phyloP scores from a whole-genome alignment of 108 stramenopile species.

The Skeletonema potamos region DNA sequence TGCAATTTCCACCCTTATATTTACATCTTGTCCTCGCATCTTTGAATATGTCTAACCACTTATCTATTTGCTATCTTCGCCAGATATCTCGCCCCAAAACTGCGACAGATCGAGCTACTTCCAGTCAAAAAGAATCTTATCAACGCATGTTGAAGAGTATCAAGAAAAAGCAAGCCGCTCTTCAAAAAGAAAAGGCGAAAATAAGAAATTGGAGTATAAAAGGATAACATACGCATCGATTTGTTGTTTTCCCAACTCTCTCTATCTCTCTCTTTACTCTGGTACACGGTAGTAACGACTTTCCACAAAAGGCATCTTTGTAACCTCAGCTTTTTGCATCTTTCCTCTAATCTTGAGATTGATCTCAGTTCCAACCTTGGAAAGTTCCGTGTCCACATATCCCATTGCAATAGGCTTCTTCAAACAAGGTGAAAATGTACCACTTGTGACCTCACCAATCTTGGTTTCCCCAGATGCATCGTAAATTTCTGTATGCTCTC shows the following conservation, averaged over 20 bases:
- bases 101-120: slow-evolving; percentile 14
- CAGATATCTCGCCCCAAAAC: slow-evolving; percentile 11
- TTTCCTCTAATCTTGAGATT: slow-evolving; percentile 90
- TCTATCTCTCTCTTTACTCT: slow-evolving; percentile 52
- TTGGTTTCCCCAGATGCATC: slow-evolving; percentile 77
- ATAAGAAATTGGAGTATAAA: slow-evolving; percentile 34
- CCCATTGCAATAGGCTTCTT: slow-evolving; percentile 99
- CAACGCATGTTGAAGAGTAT: background rate
- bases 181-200: slow-evolving; percentile 8
- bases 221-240: background rate
- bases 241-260: background rate
- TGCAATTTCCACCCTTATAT: background rate
- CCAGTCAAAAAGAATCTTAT: slow-evolving; percentile 15
- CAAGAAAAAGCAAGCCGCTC: slow-evolving; percentile 8
- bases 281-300: slow-evolving; percentile 92
- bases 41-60: background rate
- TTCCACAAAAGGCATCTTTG: slow-evolving; percentile 98
- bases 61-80: background rate
- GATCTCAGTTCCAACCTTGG: slow-evolving; percentile 88
- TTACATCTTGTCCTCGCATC: background rate
- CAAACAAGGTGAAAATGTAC: slow-evolving; percentile 92
- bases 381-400: slow-evolving; percentile 90
- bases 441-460: slow-evolving; percentile 95
- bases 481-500: slow-evolving; percentile 92
- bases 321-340: slow-evolving; percentile 84